These are phyloP conservation scores for Suillus placidus DNA, from an alignment of 768 basidiomycete genomes.

Conservation along the genomic window DNA sequence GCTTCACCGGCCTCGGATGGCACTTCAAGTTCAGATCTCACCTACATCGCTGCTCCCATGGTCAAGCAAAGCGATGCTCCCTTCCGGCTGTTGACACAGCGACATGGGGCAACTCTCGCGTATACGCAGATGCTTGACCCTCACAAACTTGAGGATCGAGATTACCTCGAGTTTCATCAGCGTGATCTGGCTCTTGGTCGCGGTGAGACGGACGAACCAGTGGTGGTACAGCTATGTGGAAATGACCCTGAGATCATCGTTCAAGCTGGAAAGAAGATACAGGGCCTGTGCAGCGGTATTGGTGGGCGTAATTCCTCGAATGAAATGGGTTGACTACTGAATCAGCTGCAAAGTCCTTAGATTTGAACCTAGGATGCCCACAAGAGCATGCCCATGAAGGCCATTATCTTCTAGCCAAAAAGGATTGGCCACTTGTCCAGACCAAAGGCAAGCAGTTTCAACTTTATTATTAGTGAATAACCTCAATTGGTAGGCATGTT, in stretches of 20 bases:
- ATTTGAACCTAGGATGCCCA: conserved; percentile 82
- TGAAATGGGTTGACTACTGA: conserved; percentile 2
- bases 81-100: conserved; percentile 63
- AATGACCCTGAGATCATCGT: conserved; percentile 67
- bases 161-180: conserved; percentile 66
- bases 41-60: conserved; percentile 70
- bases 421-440: conserved; percentile 72
- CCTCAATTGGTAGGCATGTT: neutral
- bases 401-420: conserved; percentile 73
- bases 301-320: conserved; percentile 43
- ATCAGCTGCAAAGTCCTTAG: conserved; percentile 39
- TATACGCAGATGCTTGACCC: conserved; percentile 82
- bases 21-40: conserved; percentile 28
- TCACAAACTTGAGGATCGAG: conserved; percentile 59
- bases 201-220: conserved; percentile 37
- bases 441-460: conserved; percentile 51
- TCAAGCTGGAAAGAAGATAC: conserved; percentile 59
- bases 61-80: conserved; percentile 80
- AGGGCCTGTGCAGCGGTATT: conserved; percentile 66
- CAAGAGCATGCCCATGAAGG: conserved; percentile 66
- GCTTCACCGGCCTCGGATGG: neutral
- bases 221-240: conserved; percentile 76
- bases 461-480: neutral
- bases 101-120: conserved; percentile 64
- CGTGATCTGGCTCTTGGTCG: conserved; percentile 46